Percentiles rank a stretch among this genome's conserved stretches.
phyloP scores from a whole-genome alignment of 1,284 basidiomycete genomes.

The Heterobasidion annosum region DNA sequence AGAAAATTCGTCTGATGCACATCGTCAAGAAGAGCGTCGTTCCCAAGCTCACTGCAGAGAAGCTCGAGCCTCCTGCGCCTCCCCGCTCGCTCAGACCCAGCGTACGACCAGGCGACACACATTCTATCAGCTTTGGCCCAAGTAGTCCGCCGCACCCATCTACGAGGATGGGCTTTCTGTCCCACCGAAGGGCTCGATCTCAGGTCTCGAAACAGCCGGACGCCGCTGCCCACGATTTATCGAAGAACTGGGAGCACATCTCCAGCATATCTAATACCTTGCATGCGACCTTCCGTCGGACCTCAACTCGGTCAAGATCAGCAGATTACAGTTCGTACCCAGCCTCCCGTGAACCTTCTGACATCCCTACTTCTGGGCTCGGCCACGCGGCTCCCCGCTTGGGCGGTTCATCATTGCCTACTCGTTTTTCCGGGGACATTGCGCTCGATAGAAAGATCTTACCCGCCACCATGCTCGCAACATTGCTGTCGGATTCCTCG shows the following conservation, averaged over 20 bases:
- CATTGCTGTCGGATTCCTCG: background rate
- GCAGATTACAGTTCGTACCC: background rate
- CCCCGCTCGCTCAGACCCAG: background rate
- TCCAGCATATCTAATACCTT: background rate
- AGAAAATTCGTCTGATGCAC: constrained; percentile 57
- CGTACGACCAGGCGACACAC: background rate
- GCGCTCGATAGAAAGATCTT: background rate
- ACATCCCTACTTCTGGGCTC: background rate
- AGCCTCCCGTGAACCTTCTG: background rate
- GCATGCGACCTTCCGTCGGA: background rate
- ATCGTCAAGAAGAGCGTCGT: constrained; percentile 60
- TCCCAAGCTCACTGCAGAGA: constrained; percentile 50
- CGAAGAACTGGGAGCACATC: background rate
- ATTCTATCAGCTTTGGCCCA: too few species aligned
- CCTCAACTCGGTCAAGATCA: background rate
- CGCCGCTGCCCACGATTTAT: background rate
- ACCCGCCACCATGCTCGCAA: background rate
- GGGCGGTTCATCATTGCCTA: background rate
- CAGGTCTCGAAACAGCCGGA: background rate
- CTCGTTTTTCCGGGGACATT: background rate
- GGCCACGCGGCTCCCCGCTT: background rate
- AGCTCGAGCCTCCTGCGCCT: constrained; percentile 33
- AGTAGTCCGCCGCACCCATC: background rate
- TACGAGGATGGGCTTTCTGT: background rate
- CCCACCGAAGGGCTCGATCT: background rate